These are phyloP conservation scores for Hymenoscyphus infarciens DNA, from an alignment of 2,329 filamentous ascomycete genomes.

Conservation along the genomic window DNA sequence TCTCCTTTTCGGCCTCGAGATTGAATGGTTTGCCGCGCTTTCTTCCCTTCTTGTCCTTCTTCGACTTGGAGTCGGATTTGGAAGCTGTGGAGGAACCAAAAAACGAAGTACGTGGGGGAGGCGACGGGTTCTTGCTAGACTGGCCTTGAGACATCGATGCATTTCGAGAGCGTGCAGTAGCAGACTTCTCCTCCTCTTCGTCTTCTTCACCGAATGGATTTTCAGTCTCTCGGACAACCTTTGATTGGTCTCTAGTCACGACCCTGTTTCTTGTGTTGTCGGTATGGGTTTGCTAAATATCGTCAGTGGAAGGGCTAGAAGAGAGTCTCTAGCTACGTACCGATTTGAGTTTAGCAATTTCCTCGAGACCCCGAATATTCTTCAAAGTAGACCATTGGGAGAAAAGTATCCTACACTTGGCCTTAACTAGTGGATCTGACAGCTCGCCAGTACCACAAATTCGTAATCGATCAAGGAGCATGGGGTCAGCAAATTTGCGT, in stretches of 20 bases:
- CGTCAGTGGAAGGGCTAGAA: conserved; percentile 15
- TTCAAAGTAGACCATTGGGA: conserved; percentile 87
- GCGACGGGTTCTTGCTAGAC: conserved; percentile 19
- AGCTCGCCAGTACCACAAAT: conserved; percentile 82
- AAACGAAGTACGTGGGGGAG: conserved; percentile 19
- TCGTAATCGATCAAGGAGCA: conserved; percentile 83
- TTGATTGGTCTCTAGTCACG: conserved; percentile 73
- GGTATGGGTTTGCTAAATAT: conserved; percentile 51
- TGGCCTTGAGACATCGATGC: conserved; percentile 19
- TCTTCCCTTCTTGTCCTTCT: conserved; percentile 43
- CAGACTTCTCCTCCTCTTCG: conserved; percentile 43
- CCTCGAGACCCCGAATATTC: conserved; percentile 72
- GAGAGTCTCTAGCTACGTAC: conserved; percentile 34
- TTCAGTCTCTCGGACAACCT: conserved; percentile 78
- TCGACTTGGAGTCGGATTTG: conserved; percentile 35
- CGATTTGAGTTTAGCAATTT: conserved; percentile 74
- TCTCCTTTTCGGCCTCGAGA: conserved; percentile 80
- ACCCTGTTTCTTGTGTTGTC: conserved; percentile 36
- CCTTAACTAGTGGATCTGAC: conserved; percentile 79
- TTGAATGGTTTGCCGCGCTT: conserved; percentile 68
- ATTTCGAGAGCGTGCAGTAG: conserved; percentile 23
- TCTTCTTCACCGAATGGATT: conserved; percentile 68
- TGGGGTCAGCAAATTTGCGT: conserved; percentile 82
- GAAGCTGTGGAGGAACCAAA: conserved; percentile 14
- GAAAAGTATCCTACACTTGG: conserved; percentile 85